Percentiles rank a stretch among this genome's conserved stretches.
phyloP scores from a whole-genome alignment of 257 asterid genomes.

The Nicotiana tomentosiformis region DNA sequence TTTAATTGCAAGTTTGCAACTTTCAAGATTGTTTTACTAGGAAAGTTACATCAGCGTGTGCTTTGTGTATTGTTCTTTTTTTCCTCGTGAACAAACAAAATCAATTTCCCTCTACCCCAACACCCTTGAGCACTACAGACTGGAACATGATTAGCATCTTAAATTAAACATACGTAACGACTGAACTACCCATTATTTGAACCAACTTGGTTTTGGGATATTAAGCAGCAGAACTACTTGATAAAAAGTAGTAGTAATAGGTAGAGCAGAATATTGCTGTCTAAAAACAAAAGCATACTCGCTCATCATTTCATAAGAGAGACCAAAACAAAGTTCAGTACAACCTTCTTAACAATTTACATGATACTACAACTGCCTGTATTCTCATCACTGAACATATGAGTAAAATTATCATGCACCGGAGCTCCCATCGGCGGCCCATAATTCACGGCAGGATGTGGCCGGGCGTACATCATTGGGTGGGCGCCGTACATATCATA shows the following conservation, averaged over 20 bases:
- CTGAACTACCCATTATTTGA: neutral
- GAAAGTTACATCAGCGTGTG: neutral
- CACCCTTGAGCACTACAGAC: too few species aligned
- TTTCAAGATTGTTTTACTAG: neutral
- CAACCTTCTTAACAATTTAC: conserved; percentile 28
- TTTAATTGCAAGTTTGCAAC: neutral
- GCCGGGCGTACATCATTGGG: conserved; percentile 40
- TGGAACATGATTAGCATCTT: neutral
- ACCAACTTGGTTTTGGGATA: neutral
- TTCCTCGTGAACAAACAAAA: neutral
- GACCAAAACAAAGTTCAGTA: conserved; percentile 2
- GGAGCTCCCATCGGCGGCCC: conserved; percentile 42
- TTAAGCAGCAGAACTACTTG: neutral
- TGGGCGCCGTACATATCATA: conserved; percentile 36
- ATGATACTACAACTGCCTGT: conserved; percentile 64
- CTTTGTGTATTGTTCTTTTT: too few species aligned
- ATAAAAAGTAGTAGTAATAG: neutral
- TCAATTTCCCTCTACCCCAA: neutral
- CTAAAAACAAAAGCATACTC: neutral
- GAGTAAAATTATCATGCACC: conserved; percentile 35
- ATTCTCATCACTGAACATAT: conserved; percentile 75
- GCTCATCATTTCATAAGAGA: neutral
- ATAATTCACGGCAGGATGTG: conserved; percentile 34
- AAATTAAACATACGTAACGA: neutral
- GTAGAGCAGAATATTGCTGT: neutral